Evolutionary conservation across 306 rosid species (phyloP).

Genomic region (Arachis stenosperma): DNA sequence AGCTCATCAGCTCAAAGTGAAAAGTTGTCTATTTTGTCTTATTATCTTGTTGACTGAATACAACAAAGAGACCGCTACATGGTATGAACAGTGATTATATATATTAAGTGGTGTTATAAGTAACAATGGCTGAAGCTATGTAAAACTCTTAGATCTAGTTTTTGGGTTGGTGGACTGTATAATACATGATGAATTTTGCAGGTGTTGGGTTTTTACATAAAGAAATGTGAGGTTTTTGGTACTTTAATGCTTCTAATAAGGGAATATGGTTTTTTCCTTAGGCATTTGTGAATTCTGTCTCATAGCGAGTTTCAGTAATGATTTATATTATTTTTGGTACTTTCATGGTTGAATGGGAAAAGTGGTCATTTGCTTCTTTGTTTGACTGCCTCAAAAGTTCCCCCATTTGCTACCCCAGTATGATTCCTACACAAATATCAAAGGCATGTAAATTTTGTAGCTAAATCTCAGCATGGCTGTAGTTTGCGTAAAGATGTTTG

Average conservation of each 20-base stretch:
- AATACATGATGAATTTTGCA: constrained; percentile 16
- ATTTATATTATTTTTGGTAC: neutral
- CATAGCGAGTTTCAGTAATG: neutral
- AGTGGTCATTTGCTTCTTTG: neutral
- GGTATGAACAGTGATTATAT: constrained; percentile 3
- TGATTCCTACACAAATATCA: constrained; percentile 38
- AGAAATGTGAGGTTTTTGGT: neutral
- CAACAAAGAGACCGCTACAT: neutral
- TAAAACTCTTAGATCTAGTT: constrained; percentile 19
- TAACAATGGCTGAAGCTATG: constrained; percentile 7
- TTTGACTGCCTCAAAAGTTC: neutral
- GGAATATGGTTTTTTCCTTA: neutral
- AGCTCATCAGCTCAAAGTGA: constrained; percentile 5
- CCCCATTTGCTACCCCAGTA: neutral
- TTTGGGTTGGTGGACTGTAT: constrained; percentile 12
- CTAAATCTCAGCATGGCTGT: constrained; percentile 45
- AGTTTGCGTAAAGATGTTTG: constrained; percentile 31
- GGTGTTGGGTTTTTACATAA: constrained; percentile 14
- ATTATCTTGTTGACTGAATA: neutral
- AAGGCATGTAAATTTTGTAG: constrained; percentile 34
- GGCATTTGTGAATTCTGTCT: neutral
- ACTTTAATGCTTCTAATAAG: neutral
- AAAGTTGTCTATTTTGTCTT: neutral
- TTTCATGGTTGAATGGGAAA: neutral
- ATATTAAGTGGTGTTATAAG: constrained; percentile 7